Evolutionary conservation across 106 monocot species (phyloP).

Genomic region (Dendrobium nobile): DNA sequence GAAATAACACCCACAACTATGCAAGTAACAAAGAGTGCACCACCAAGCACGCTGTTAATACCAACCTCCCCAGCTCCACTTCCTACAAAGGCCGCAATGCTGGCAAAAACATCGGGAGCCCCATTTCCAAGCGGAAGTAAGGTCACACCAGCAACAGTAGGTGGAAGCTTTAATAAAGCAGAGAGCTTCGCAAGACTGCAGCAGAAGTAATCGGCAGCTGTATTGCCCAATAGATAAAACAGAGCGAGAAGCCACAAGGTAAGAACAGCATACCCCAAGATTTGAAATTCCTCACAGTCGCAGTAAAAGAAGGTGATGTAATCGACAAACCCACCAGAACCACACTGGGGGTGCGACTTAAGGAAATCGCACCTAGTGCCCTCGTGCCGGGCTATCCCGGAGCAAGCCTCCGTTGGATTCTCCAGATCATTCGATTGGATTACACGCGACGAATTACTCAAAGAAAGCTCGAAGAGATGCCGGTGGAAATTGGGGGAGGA

Average conservation of each 20-base stretch:
- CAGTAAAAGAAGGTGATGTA: constrained; percentile 84
- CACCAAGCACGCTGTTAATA: constrained; percentile 83
- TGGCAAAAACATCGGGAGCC: constrained; percentile 92
- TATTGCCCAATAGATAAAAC: constrained; percentile 84
- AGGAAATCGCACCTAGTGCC: constrained; percentile 66
- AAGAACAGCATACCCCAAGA: constrained; percentile 52
- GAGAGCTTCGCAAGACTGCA: constrained; percentile 80
- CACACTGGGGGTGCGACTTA: constrained; percentile 42
- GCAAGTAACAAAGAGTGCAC: constrained; percentile 83
- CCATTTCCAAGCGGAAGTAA: constrained; percentile 92
- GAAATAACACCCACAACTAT: constrained; percentile 74
- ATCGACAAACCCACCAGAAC: constrained; percentile 63
- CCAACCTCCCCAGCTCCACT: constrained; percentile 72
- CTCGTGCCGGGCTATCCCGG: constrained; percentile 32
- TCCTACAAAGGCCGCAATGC: constrained; percentile 78
- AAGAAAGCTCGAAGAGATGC: constrained; percentile 31
- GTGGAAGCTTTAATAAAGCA: constrained; percentile 50
- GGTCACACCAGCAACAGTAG: constrained; percentile 86
- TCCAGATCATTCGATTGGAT: constrained; percentile 5
- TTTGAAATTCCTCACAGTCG: constrained; percentile 29
- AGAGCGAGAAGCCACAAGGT: constrained; percentile 50
- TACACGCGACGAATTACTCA: constrained; percentile 10
- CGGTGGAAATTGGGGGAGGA: constrained; percentile 1
- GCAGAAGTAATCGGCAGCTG: constrained; percentile 93
- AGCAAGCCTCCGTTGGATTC: constrained; percentile 41